Conservation (phyloP, 2,329 filamentous ascomycete genomes). For the Aspergillus terreus region DNA sequence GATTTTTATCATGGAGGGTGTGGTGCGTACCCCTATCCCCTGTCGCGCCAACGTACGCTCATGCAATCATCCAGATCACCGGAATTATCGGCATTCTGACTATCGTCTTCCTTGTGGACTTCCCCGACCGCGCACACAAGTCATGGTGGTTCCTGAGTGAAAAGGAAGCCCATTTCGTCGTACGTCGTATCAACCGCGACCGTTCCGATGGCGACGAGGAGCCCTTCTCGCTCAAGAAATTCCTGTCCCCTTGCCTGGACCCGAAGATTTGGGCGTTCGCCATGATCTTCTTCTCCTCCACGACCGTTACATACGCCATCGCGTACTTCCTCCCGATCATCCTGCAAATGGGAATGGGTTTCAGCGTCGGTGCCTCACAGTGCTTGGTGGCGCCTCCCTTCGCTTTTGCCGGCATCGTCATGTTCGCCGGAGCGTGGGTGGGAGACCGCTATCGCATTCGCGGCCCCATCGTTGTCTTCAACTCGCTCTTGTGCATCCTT, state of each 20-base stretch:
- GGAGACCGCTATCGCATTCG: slow-evolving; percentile 66
- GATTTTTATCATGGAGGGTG: slow-evolving; percentile 55
- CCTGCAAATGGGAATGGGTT: slow-evolving; percentile 59
- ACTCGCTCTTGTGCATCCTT: slow-evolving; percentile 63
- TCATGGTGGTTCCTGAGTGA: slow-evolving; percentile 29
- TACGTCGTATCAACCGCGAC: slow-evolving; percentile 50
- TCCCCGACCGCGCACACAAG: slow-evolving; percentile 30
- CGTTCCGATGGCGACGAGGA: slow-evolving; percentile 49
- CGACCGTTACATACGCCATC: slow-evolving; percentile 69
- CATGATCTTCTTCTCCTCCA: slow-evolving; percentile 54
- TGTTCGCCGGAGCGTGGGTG: slow-evolving; percentile 57
- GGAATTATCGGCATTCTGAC: slow-evolving; percentile 23
- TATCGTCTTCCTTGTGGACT: slow-evolving; percentile 33
- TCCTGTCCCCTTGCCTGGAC: slow-evolving; percentile 46
- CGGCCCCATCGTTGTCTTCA: slow-evolving; percentile 63
- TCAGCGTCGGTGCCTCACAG: slow-evolving; percentile 60
- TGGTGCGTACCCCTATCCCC: slow-evolving; percentile 13
- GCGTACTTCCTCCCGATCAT: slow-evolving; percentile 78
- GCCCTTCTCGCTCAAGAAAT: slow-evolving; percentile 45
- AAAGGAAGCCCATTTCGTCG: slow-evolving; percentile 46
- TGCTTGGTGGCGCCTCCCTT: slow-evolving; percentile 70
- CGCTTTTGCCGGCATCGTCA: slow-evolving; percentile 60
- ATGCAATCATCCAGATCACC: slow-evolving; percentile 19
- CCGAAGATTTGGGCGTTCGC: slow-evolving; percentile 55
- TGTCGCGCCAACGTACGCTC: background rate